These are phyloP conservation scores for Astrocystis sublimbata DNA, from an alignment of 495 filamentous ascomycete species.

Conservation along the genomic window DNA sequence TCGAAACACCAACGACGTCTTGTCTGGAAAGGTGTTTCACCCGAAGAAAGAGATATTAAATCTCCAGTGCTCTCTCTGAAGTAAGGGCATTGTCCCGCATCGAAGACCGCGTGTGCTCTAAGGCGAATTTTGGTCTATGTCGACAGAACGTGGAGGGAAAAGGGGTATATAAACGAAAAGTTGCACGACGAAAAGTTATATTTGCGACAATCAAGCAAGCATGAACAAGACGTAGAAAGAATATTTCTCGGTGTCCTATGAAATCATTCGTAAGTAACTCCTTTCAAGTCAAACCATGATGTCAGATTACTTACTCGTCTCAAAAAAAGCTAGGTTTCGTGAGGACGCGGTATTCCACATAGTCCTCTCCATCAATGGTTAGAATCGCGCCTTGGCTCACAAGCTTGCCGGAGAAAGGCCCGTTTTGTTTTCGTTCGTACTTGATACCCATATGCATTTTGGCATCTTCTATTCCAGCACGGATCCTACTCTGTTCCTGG, in stretches of 20 bases:
- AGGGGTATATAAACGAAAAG: slow-evolving; percentile 14
- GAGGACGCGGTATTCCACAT: slow-evolving; percentile 58
- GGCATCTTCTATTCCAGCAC: slow-evolving; percentile 44
- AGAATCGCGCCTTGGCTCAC: slow-evolving; percentile 54
- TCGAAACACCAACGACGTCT: neutral
- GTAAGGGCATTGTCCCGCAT: neutral
- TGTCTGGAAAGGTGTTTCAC: neutral
- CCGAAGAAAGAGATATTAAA: neutral
- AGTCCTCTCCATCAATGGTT: slow-evolving; percentile 59
- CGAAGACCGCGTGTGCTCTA: neutral
- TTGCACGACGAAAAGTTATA: neutral
- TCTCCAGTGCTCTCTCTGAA: neutral
- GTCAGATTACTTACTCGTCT: neutral
- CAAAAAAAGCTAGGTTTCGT: slow-evolving; percentile 56
- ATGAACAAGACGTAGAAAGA: neutral
- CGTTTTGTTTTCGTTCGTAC: slow-evolving; percentile 54
- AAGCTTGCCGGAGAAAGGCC: slow-evolving; percentile 54
- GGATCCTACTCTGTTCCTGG: slow-evolving; percentile 45
- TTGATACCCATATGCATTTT: slow-evolving; percentile 54
- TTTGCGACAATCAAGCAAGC: neutral
- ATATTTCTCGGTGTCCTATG: neutral
- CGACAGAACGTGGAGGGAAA: slow-evolving; percentile 2
- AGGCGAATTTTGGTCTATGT: neutral
- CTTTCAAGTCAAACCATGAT: neutral
- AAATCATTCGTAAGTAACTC: neutral